Percentiles rank a stretch among this genome's conserved stretches.
Evolutionary conservation across 768 basidiomycete genomes (phyloP).

Genomic region (Boletus eberwhitei): DNA sequence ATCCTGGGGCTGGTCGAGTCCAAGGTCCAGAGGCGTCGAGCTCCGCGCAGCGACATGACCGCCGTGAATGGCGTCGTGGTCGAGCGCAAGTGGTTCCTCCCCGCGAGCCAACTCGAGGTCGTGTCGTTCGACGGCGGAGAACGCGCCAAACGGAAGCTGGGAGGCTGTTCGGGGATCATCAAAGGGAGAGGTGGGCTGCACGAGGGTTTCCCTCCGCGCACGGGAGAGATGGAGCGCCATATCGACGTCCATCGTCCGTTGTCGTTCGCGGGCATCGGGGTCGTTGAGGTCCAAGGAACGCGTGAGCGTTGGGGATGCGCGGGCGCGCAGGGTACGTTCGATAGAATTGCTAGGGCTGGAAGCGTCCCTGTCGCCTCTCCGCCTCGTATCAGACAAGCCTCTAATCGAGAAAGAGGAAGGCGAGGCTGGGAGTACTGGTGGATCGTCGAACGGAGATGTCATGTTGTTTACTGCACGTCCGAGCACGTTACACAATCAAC

Average conservation of each 20-base stretch:
- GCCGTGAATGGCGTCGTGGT: constrained; percentile 9
- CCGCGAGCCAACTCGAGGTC: constrained; percentile 42
- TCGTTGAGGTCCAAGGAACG: constrained; percentile 69
- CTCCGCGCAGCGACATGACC: background rate
- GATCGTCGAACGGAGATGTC: constrained; percentile 39
- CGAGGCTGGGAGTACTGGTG: constrained; percentile 35
- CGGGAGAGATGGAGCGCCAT: constrained; percentile 81
- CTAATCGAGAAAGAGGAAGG: constrained; percentile 44
- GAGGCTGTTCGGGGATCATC: constrained; percentile 30
- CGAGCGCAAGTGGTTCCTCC: constrained; percentile 16
- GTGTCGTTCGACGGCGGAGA: constrained; percentile 50
- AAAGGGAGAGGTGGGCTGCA: constrained; percentile 35
- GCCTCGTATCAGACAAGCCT: constrained; percentile 39
- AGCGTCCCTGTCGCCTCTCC: constrained; percentile 32
- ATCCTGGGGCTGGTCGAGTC: constrained; percentile 45
- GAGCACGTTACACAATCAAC: background rate
- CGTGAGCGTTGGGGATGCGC: constrained; percentile 59
- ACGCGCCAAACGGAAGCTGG: constrained; percentile 36
- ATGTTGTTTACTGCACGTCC: constrained; percentile 22
- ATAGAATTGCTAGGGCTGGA: constrained; percentile 40
- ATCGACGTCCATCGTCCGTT: constrained; percentile 91
- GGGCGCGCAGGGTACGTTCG: constrained; percentile 40
- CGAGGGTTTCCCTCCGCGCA: constrained; percentile 62
- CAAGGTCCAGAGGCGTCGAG: constrained; percentile 31
- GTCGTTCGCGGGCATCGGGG: constrained; percentile 76